These are phyloP conservation scores for Hyphodiscus sp. DNA, from an alignment of 2,329 filamentous ascomycete genomes.

Conservation along the genomic window DNA sequence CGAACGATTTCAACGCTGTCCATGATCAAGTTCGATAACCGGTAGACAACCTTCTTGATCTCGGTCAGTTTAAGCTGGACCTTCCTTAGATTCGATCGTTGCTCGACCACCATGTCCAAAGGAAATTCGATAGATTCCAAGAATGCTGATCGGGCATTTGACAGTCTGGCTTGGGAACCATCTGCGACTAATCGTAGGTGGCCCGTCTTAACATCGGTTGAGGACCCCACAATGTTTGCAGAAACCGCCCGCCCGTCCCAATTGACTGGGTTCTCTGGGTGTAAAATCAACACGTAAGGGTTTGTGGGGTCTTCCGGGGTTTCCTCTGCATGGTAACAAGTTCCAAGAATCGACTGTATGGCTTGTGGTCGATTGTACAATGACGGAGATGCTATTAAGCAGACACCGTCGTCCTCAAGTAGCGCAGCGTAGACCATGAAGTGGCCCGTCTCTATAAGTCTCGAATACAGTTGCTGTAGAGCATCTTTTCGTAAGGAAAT, in stretches of 20 bases:
- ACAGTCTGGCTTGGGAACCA: conserved; percentile 71
- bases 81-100: conserved; percentile 85
- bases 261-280: conserved; percentile 68
- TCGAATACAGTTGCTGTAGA: conserved; percentile 71
- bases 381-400: conserved; percentile 77
- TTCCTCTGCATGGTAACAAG: conserved; percentile 65
- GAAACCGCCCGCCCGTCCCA: conserved; percentile 78
- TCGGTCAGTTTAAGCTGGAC: conserved; percentile 88
- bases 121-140: conserved; percentile 73
- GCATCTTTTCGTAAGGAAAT: conserved; percentile 65
- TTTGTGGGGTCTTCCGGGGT: conserved; percentile 68
- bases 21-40: conserved; percentile 96
- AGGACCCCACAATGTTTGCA: conserved; percentile 67
- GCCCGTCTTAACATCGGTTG: conserved; percentile 78
- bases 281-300: conserved; percentile 78
- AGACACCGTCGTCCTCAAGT: conserved; percentile 67
- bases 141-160: conserved; percentile 73
- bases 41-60: conserved; percentile 93
- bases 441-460: conserved; percentile 74
- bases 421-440: conserved; percentile 73
- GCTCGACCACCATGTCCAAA: conserved; percentile 83
- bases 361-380: conserved; percentile 70
- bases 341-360: conserved; percentile 79
- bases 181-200: conserved; percentile 84
- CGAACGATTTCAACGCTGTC: conserved; percentile 93